Conservation (phyloP, 768 basidiomycete species). For the Roridomyces roridus region DNA sequence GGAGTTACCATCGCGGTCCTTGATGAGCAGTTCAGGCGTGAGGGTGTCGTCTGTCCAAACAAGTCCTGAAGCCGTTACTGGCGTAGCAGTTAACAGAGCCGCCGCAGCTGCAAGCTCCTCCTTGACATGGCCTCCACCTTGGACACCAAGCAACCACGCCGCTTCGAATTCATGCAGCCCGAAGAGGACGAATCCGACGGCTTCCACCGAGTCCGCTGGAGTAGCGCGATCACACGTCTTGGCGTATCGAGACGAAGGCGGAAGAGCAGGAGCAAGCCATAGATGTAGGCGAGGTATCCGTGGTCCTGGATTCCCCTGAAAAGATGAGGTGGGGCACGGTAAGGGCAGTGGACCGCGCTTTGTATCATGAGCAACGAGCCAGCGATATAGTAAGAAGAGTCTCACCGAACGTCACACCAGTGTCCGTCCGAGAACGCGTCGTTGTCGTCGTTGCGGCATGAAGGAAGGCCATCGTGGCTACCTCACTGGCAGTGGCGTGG, state of each 20-base stretch:
- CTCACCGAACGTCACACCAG: slow-evolving; percentile 77
- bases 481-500: slow-evolving; percentile 50
- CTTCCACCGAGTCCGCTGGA: slow-evolving; percentile 92
- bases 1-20: slow-evolving; percentile 58
- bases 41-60: slow-evolving; percentile 94
- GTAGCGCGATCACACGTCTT: slow-evolving; percentile 96
- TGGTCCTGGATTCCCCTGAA: slow-evolving; percentile 82
- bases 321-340: slow-evolving; percentile 17
- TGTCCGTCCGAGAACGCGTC: slow-evolving; percentile 71
- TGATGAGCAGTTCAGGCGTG: slow-evolving; percentile 72
- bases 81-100: slow-evolving; percentile 93
- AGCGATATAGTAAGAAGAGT: slow-evolving; percentile 14
- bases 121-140: slow-evolving; percentile 76
- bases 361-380: neutral
- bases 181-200: slow-evolving; percentile 83
- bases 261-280: slow-evolving; percentile 66
- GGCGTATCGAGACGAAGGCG: slow-evolving; percentile 87
- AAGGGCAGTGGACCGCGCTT: slow-evolving; percentile 83
- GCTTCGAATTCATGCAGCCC: slow-evolving; percentile 83
- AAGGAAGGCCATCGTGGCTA: slow-evolving; percentile 49
- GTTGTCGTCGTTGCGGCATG: slow-evolving; percentile 64
- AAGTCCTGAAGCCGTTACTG: slow-evolving; percentile 86
- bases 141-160: slow-evolving; percentile 86
- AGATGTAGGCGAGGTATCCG: slow-evolving; percentile 84
- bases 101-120: slow-evolving; percentile 89